phyloP scores from a whole-genome alignment of 352 stramenopile species.

The Globisporangium carolinianum region DNA sequence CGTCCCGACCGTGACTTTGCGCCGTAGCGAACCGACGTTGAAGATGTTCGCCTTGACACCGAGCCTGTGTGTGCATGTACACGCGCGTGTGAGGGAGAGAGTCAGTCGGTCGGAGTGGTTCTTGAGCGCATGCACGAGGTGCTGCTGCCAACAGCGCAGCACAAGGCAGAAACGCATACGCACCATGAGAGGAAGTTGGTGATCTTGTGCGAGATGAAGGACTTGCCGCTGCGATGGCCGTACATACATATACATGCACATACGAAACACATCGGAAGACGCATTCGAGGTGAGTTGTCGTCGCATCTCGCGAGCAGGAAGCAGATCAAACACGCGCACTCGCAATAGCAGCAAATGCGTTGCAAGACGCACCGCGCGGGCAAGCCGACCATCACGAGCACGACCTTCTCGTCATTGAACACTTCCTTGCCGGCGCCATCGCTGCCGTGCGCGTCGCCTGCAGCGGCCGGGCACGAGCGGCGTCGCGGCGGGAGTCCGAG shows the following conservation, averaged over 20 bases:
- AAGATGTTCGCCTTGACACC: slow-evolving; percentile 69
- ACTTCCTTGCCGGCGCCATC: slow-evolving; percentile 22
- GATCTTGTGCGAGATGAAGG: slow-evolving; percentile 87
- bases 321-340: not conserved
- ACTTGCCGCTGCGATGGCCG: slow-evolving; percentile 57
- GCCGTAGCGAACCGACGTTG: slow-evolving; percentile 89
- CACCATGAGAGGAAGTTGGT: slow-evolving; percentile 40
- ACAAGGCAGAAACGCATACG: not conserved
- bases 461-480: not conserved
- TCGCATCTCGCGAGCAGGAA: no score
- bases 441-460: no score
- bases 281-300: not conserved
- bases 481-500: not conserved
- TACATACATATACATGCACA: not conserved
- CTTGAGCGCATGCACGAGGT: not conserved
- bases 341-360: no score
- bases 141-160: not conserved
- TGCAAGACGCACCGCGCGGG: slow-evolving; percentile 41
- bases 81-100: not conserved
- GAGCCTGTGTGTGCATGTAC: slow-evolving; percentile 15
- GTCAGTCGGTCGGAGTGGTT: not conserved
- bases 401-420: slow-evolving; percentile 78
- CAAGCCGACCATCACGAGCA: slow-evolving; percentile 89
- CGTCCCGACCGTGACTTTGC: slow-evolving; percentile 52
- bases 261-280: not conserved